Evolutionary conservation across 2,329 filamentous ascomycete genomes (phyloP), one percentile per base, ranked within the genome.

Genomic region (Chrysosporium keratinophilum): DNA sequence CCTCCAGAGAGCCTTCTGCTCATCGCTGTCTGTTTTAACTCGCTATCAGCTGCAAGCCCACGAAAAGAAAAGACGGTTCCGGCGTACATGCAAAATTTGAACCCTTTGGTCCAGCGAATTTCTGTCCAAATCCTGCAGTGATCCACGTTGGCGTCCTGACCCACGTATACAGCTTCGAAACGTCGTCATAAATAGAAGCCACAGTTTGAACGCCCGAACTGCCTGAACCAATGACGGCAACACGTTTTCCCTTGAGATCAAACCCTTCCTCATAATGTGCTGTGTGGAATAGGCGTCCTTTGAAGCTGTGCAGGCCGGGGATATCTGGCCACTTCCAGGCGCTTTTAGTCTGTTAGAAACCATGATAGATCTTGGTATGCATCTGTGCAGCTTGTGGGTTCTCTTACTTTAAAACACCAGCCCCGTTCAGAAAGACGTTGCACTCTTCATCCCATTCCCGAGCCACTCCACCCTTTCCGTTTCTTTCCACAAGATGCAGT

Each of bases 101-200:
- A 17, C 57, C 56, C 39, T 55, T 44, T 15, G 41, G 28, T 15
- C 56, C 54, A n/a, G 56, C 58, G 46, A 44, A 59, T 23, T 57
- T 57, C 54, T 59, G 62, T 77, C 33, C 80, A 76, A 46, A 71
- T 64, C 41, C 59, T 78, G 69, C 55, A 78, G 83, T 80, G 28
- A 87, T 80, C 84, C 84, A 87, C 0, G 83, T 86, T 33, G 73
- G 77, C 59, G 78, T 82, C 9, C 83, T 73, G 1, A 77, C 80
- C 58, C 85, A 86, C 64, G 84, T 80, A 57, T 85, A 80, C 0
- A 86, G 69, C 1, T 72, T 76, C 0, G 58, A 58, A 7, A 66
- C 70, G 5, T 69, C 59, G 5, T 65, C 67, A 50, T 74, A 70
- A 41, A 73, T 64, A 1, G 66, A 68, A 0, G 71, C 69, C 9